Base-by-base conservation (phyloP, 805 yeast species). In the Wickerhamiella parazyma region DNA sequence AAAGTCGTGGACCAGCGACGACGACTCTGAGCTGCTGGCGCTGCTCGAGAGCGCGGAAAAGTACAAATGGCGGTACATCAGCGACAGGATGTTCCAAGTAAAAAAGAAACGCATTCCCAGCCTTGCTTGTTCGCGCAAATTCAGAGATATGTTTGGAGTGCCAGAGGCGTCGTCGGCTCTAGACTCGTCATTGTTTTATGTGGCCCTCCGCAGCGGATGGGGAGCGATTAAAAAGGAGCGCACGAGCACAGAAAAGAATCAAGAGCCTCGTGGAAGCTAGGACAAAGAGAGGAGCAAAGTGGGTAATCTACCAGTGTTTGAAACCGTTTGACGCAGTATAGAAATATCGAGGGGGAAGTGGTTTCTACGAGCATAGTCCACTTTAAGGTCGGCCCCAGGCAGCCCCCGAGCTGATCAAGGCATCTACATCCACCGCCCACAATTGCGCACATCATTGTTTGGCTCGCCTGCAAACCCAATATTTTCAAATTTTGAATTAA, bases 31-130 rank as follows among this genome's bases (percentile, higher is more conserved):
- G 17, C 63, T 75, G 45, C 62, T 65, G 45, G 70, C 68, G 37
- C 55, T 75, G 37, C 61, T 75, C 42, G 66, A 64, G 18, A 61
- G 67, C 3, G 79, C 75, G 3, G 80, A 75, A 49, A 65, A 71
- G 45, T 69, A 70, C 50, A 75, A 75, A 52, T 75, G 80, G 80
- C 70, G 71, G 53, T 74, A 66, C 52, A 67, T 75, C 50, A 71
- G 80, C 41, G 68, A 58, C 18, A 52, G 49, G 35, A 40, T 63
- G 20, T 50, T 60, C 12, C 36, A 47, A 14, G 48, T 49, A 9
- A 55, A 55, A 33, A 56, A 55, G 42, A 72, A 63, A 52, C 68
- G 65, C 35, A 68, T 64, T 8, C 70, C 78, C 4, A 69, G 76
- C 3, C 62, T 72, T 2, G 75, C 76, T 35, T 76, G 77, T 37